Evolutionary conservation across 208 protist species (phyloP), one percentile per base, ranked within the genome.

Genomic region (Acanthamoeba royreba): DNA sequence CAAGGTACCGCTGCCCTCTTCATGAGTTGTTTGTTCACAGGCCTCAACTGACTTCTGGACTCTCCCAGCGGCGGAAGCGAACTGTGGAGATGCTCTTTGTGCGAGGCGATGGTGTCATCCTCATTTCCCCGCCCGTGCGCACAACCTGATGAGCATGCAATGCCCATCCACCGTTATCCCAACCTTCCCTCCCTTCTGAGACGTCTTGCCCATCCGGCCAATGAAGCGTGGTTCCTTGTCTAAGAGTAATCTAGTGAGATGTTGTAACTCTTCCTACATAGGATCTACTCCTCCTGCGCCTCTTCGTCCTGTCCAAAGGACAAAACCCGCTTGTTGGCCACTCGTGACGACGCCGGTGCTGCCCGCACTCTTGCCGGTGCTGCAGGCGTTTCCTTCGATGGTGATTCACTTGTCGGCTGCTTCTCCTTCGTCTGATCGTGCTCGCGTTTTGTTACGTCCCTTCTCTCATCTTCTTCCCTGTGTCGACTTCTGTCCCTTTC

Each of bases 41-140:
- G 19, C 69, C 45, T 17, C 38, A 53, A 72, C 61, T 40, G 22
- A 11, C 28, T 25, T 40, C 81, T 0, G 17, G n/a, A 31, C 43
- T 31, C 33, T 40, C 42, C 5, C 92, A 97, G 95, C 93, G 92
- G 47, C 94, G 93, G 2, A 98, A 96, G 89, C 69, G 97, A 58
- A 95, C 86, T 33, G 94, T 98, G 28, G 95, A 98, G 13, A 97
- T 98, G 97, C 93, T 98, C 35, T 98, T 98, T 95, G 96, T 98
- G 17, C 94, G 98, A 38, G 98, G 98, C n/a, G 98, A 98, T 81
- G 97, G 95, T 88, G 97, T 98, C 40, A 98, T 98, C 52, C 94
- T 98, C 0, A 94, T 98, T 31, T 98, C 97, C 7, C 97, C 97
- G 42, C 98, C 98, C 47, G 38, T 98, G 35, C 92, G 97, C 35